Conservation (phyloP, 1,139 yeast species). For the Diutina rugosa region DNA sequence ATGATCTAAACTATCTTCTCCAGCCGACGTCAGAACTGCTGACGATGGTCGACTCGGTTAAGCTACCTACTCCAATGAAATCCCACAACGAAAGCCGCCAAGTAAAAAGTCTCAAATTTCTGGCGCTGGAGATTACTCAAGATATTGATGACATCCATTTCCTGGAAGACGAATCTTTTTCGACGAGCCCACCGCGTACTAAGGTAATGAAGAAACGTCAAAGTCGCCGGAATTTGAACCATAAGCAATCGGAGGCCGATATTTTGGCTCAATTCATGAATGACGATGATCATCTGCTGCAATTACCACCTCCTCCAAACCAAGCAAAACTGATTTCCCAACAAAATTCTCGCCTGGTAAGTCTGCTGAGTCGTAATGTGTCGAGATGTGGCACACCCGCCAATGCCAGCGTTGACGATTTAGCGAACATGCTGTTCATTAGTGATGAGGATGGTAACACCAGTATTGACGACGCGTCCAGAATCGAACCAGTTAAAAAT, state of each 20-base stretch:
- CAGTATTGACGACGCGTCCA: not conserved
- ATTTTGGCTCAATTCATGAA: not conserved
- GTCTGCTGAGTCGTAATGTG: not conserved
- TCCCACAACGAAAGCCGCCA: not conserved
- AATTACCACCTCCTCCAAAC: not conserved
- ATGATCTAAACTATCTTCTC: not conserved
- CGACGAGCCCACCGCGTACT: not conserved
- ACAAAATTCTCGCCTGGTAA: not conserved
- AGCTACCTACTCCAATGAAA: not conserved
- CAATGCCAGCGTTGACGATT: not conserved
- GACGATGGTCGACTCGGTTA: not conserved
- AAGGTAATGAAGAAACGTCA: not conserved
- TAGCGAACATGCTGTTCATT: slow-evolving; percentile 1
- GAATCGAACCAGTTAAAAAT: not conserved
- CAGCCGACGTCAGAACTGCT: not conserved
- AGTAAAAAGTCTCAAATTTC: not conserved
- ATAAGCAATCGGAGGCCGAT: not conserved
- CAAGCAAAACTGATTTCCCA: not conserved
- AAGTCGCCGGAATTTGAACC: not conserved
- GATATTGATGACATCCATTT: slow-evolving; percentile 1
- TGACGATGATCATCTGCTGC: not conserved
- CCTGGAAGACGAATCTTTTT: not conserved
- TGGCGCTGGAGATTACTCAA: not conserved
- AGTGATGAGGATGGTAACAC: not conserved
- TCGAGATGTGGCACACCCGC: not conserved